Evolutionary conservation across 2,329 filamentous ascomycete genomes (phyloP), one percentile per base, ranked within the genome.

Genomic region (Monosporascus cannonballus): DNA sequence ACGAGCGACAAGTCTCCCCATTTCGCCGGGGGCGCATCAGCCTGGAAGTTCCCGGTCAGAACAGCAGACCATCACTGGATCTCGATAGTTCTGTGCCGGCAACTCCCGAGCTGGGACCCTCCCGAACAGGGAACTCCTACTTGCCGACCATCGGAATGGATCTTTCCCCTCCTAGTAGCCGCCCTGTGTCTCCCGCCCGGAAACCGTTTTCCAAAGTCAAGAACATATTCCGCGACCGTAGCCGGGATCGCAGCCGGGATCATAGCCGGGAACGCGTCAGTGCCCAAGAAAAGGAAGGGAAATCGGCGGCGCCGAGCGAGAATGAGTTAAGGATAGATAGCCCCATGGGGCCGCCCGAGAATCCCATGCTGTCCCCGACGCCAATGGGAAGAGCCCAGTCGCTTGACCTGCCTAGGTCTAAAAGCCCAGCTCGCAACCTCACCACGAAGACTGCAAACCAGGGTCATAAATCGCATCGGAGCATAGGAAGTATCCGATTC

Each of bases 111-210:
- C 62, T 76, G n/a, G 76, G 72, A 37, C 64, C 73, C 4, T 60
- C 54, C 8, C 58, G 75, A 67, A 65, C 76, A 54, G 69, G 81
- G 61, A 60, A 73, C 60, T 69, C 71, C 1, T 74, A 79, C 34
- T 77, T 86, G 49, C 81, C 83, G 4, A 78, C 77, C 14, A 80
- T 85, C 54, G 79, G 79, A 22, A 76, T 81, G 57, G 84, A 87
- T 52, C 66, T 87, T 8, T 88, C 86, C 3, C 80, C 84, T 2
- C 73, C 77, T 3, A 75, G 75, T 7, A 90, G 85, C 61, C 79
- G 86, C 24, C 76, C 80, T 2, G 73, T 75, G 2, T 90, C 87
- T 6, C 86, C 87, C 30, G 72, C 74, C 0, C 79, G 84, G 49
- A 86, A 82, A 51, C 78, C 81, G 1, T 71, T 84, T 53, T 70